Evolutionary conservation across 2,329 filamentous ascomycete genomes (phyloP), one percentile per base, ranked within the genome.

Genomic region (Colletotrichum musae): DNA sequence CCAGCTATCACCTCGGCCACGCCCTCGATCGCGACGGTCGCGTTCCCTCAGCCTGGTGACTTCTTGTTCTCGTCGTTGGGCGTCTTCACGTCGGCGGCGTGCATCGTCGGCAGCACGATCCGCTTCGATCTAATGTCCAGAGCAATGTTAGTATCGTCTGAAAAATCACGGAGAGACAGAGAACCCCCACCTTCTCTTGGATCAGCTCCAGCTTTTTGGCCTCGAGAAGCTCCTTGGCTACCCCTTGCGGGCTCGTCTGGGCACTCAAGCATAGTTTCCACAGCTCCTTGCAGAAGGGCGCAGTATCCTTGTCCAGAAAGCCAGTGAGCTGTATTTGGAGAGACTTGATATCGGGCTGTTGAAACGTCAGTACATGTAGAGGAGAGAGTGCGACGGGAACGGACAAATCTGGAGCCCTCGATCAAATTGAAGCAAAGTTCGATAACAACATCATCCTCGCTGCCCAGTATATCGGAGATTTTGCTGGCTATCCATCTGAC

Each of bases 131-230:
- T 95, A 53, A 7, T 16, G 39, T 13, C n/a, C 36, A 64, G 5
- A 21, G 72, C 24, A 74, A 36, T 36, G 70, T 56, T 64, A 41
- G 15, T 50, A 26, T 24, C 7, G 21, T 2, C 6, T 10, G 18
- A 18, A n/a, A 48, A 10, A 48, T 32, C 21, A 3, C 21, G 28
- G n/a, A 13, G 9, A 12, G 10, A 12, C 21, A 21, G 32, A 39
- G 28, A 15, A 57, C 41, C 6, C 78, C 41, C 79, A 97, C 95
- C 91, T 97, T 97, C 81, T 98, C 94, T 81, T 98, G 94, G 71
- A 96, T 94, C 56, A 99, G 85, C 81, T 99, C 96, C 52, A 93
- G 84, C 82, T 98, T 99, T 86, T 99, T 99, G 0, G 95, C 95
- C 79, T 99, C 96, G 3, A 99, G 84, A 50, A 99, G 86, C 80